Evolutionary conservation across 306 rosid species (phyloP).

Genomic region (Cucurbita ficifolia): DNA sequence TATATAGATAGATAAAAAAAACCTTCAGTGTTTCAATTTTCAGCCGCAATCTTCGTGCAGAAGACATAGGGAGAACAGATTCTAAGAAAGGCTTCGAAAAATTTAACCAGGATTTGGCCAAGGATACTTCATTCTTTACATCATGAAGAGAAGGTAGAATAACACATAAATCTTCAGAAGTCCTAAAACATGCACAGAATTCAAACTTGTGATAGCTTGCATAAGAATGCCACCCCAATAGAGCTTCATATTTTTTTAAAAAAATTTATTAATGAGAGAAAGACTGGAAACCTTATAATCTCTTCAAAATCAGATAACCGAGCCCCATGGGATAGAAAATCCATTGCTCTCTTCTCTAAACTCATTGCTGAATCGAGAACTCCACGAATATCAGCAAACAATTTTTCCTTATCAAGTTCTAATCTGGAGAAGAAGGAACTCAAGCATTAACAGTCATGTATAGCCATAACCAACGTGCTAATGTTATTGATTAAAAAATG

Average conservation of each 20-base stretch:
- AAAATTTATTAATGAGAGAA: neutral
- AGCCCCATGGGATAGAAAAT: conserved; percentile 48
- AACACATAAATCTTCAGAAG: conserved; percentile 50
- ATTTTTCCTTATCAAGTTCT: conserved; percentile 46
- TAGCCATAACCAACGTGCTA: neutral
- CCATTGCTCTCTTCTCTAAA: conserved; percentile 71
- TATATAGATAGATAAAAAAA: conserved; percentile 7
- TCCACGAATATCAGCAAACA: conserved; percentile 32
- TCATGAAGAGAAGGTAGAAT: conserved; percentile 56
- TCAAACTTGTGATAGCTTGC: neutral
- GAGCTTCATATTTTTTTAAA: neutral
- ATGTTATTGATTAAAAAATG: neutral
- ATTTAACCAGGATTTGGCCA: conserved; percentile 58
- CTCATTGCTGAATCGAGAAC: conserved; percentile 39
- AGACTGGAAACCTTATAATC: conserved; percentile 38
- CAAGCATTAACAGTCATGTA: conserved; percentile 3
- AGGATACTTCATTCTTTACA: conserved; percentile 37
- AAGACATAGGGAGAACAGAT: conserved; percentile 12
- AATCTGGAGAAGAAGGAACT: conserved; percentile 32
- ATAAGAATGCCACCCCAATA: neutral
- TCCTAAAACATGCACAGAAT: conserved; percentile 33
- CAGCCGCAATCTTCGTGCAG: conserved; percentile 26
- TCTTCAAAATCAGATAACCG: conserved; percentile 58
- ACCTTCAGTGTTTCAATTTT: conserved; percentile 70
- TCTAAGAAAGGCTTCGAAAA: conserved; percentile 45